These are phyloP conservation scores for Exophiala dermatitidis DNA, from an alignment of 2,329 filamentous ascomycete species.

Conservation along the genomic window DNA sequence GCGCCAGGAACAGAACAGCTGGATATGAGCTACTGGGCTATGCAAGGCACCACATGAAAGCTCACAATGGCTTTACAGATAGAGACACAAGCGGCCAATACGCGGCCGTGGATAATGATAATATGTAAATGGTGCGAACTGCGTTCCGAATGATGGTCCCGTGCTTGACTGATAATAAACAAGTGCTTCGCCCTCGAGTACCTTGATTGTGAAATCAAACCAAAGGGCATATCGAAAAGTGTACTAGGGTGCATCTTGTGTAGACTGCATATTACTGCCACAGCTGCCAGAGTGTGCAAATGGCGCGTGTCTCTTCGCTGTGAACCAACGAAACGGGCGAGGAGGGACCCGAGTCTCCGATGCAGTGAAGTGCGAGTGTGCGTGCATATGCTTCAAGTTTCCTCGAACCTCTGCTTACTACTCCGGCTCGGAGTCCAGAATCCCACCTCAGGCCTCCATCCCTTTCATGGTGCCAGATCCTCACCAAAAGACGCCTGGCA, in stretches of 20 bases:
- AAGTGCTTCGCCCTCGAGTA: not conserved
- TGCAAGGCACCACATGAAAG: constrained; percentile 2
- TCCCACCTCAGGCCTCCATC: not conserved
- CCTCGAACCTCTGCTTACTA: too few species aligned
- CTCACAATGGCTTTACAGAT: not conserved
- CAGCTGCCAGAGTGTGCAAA: too few species aligned
- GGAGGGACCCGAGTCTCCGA: too few species aligned
- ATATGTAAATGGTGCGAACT: constrained; percentile 3
- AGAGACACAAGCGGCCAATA: not conserved
- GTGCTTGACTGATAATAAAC: not conserved
- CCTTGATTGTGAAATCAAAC: not conserved
- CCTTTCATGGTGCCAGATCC: not conserved
- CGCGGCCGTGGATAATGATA: constrained; percentile 6
- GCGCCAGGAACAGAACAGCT: constrained; percentile 10
- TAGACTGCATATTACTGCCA: too few species aligned
- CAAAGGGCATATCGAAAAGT: too few species aligned
- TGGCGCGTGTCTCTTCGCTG: too few species aligned
- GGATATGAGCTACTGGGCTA: constrained; percentile 19
- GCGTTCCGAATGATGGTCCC: not conserved
- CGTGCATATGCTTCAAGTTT: too few species aligned
- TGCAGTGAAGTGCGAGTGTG: too few species aligned
- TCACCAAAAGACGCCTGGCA: not conserved
- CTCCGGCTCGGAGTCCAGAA: too few species aligned
- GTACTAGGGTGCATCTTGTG: too few species aligned
- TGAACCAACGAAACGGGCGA: too few species aligned